phyloP scores from a whole-genome alignment of 371 early-diverging fungal genomes.

The Smittium culicis region DNA sequence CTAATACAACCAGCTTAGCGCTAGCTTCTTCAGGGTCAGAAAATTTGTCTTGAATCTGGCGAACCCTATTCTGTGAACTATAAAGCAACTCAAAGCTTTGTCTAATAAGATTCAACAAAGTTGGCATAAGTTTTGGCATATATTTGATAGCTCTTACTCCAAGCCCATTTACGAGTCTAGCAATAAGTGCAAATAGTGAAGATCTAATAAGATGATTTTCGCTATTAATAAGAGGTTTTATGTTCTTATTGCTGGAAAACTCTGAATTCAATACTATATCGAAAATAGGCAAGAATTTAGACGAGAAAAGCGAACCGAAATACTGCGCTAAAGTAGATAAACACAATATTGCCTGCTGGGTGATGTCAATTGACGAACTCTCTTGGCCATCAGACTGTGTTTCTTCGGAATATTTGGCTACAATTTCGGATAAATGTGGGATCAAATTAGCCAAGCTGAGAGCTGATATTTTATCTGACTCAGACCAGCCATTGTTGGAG shows the following conservation, averaged over 20 bases:
- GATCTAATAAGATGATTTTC: conserved; percentile 53
- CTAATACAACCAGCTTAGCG: neutral
- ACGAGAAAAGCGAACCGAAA: conserved; percentile 47
- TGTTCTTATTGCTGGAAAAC: conserved; percentile 27
- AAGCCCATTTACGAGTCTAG: conserved; percentile 55
- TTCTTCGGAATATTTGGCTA: neutral
- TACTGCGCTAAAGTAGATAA: conserved; percentile 54
- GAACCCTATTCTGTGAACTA: neutral
- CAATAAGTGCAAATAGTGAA: conserved; percentile 48
- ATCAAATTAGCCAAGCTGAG: neutral
- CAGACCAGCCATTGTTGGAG: neutral
- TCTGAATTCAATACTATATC: conserved; percentile 41
- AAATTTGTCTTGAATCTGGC: neutral
- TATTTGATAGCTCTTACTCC: conserved; percentile 70
- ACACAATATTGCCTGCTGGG: conserved; percentile 66
- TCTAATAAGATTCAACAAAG: conserved; percentile 24
- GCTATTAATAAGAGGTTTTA: conserved; percentile 8
- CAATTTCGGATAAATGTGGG: neutral
- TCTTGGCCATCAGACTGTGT: neutral
- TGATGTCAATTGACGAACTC: conserved; percentile 37
- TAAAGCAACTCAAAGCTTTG: neutral
- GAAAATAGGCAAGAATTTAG: conserved; percentile 43
- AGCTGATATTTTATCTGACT: neutral
- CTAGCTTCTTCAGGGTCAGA: neutral
- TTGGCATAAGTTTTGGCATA: conserved; percentile 72